These are phyloP conservation scores for Talaromyces rugulosus DNA, from an alignment of 2,329 filamentous ascomycete species.

Conservation along the genomic window DNA sequence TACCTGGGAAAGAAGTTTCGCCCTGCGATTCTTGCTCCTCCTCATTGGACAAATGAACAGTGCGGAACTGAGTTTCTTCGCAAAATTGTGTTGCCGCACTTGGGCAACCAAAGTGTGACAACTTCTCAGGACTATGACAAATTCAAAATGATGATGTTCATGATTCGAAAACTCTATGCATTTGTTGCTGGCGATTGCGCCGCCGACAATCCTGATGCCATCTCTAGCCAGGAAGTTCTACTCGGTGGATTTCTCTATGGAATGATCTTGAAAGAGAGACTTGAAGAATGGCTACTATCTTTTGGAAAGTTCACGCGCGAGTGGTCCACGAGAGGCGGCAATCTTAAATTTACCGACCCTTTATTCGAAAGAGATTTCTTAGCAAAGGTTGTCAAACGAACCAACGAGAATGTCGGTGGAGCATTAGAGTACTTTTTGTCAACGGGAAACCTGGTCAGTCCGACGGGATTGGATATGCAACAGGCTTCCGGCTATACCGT, in stretches of 20 bases:
- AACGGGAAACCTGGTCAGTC: slow-evolving; percentile 87
- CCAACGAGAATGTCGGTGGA: slow-evolving; percentile 84
- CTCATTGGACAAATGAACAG: slow-evolving; percentile 81
- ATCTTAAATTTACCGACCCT: slow-evolving; percentile 64
- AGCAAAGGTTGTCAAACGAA: slow-evolving; percentile 69
- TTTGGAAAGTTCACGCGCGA: slow-evolving; percentile 52
- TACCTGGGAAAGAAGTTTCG: slow-evolving; percentile 91
- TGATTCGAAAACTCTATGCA: slow-evolving; percentile 92
- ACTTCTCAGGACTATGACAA: slow-evolving; percentile 85
- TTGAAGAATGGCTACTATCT: slow-evolving; percentile 83
- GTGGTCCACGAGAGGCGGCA: slow-evolving; percentile 51
- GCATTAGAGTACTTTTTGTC: slow-evolving; percentile 92
- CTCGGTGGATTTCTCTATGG: slow-evolving; percentile 91
- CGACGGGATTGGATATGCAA: slow-evolving; percentile 88
- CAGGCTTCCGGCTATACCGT: slow-evolving; percentile 94
- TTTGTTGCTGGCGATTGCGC: slow-evolving; percentile 89
- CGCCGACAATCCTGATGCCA: slow-evolving; percentile 91
- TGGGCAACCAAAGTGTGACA: slow-evolving; percentile 80
- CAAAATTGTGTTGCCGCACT: slow-evolving; percentile 84
- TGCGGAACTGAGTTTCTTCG: slow-evolving; percentile 87
- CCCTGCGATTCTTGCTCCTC: slow-evolving; percentile 76
- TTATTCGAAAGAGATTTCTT: slow-evolving; percentile 78
- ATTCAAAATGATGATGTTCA: slow-evolving; percentile 89
- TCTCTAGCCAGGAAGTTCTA: slow-evolving; percentile 92
- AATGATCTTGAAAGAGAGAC: slow-evolving; percentile 89